Conservation (phyloP, 2,329 filamentous ascomycete species). For the Penicillium sp. region DNA sequence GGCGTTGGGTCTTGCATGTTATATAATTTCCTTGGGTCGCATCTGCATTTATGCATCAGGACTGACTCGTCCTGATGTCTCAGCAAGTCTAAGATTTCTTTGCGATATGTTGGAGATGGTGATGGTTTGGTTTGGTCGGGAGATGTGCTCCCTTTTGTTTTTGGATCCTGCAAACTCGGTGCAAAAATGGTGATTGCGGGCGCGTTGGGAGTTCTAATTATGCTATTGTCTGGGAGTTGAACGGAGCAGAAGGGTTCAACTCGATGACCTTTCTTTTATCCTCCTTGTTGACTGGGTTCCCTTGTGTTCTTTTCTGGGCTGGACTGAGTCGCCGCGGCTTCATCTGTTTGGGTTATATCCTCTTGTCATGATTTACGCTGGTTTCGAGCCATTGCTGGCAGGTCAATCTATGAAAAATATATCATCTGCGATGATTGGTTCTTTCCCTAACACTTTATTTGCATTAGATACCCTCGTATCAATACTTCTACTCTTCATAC, state of each 20-base stretch:
- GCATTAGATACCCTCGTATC: not conserved
- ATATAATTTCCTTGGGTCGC: conserved; percentile 7
- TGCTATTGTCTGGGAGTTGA: no score
- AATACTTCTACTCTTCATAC: not conserved
- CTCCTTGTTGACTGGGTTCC: no score
- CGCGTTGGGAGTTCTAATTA: conserved; percentile 8
- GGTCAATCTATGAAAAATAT: conserved; percentile 1
- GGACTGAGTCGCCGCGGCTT: conserved; percentile 7
- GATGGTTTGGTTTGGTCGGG: not conserved
- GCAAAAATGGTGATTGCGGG: conserved; percentile 15
- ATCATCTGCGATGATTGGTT: not conserved
- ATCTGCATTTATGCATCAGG: conserved; percentile 19
- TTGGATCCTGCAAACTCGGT: conserved; percentile 6
- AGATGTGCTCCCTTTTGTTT: conserved; percentile 4
- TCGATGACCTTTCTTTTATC: no score
- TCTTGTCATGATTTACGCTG: conserved; percentile 26
- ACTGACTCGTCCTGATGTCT: conserved; percentile 2
- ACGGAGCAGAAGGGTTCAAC: no score
- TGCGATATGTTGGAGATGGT: no score
- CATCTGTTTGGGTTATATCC: conserved; percentile 23
- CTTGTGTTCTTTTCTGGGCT: conserved; percentile 2
- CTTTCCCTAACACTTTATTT: not conserved
- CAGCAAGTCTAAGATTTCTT: no score
- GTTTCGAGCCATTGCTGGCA: no score
- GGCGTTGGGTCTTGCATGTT: conserved; percentile 7